Evolutionary conservation across 768 basidiomycete species (phyloP).

Genomic region (Lactarius vividus): DNA sequence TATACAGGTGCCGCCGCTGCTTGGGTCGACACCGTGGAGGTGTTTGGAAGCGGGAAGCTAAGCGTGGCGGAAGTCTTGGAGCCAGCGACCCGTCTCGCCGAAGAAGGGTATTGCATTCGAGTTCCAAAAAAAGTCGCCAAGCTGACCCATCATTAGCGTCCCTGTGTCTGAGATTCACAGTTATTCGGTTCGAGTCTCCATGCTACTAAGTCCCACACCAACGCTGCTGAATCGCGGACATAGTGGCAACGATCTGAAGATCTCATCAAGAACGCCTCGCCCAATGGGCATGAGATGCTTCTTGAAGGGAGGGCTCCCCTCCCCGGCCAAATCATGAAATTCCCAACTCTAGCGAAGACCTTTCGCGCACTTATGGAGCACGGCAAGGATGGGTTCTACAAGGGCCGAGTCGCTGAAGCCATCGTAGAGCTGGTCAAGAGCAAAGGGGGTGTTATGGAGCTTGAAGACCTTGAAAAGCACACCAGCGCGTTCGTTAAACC

Average conservation of each 20-base stretch:
- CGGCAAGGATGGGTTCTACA: constrained; percentile 93
- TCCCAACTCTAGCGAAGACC: constrained; percentile 80
- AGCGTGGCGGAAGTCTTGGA: constrained; percentile 68
- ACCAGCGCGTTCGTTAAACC: constrained; percentile 79
- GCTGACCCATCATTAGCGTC: constrained; percentile 44
- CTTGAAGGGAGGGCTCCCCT: constrained; percentile 79
- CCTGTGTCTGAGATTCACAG: constrained; percentile 86
- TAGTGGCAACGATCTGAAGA: constrained; percentile 63
- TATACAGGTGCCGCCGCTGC: constrained; percentile 84
- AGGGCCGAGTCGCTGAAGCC: constrained; percentile 83
- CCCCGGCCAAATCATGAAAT: constrained; percentile 78
- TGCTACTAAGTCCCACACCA: constrained; percentile 1
- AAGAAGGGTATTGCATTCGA: constrained; percentile 63
- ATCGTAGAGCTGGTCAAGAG: constrained; percentile 83
- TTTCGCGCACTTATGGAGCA: constrained; percentile 76
- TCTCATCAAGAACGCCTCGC: constrained; percentile 78
- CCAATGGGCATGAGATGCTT: constrained; percentile 84
- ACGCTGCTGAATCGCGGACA: constrained; percentile 14
- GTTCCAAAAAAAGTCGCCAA: neutral
- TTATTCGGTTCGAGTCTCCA: constrained; percentile 42
- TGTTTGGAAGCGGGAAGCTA: constrained; percentile 75
- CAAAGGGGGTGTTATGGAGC: constrained; percentile 89
- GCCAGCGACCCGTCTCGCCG: constrained; percentile 89
- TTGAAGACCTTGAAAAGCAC: constrained; percentile 90
- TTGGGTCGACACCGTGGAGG: constrained; percentile 87